A percentile compares a stretch with the other conserved stretches of the same genome.
Evolutionary conservation across 352 stramenopile species (phyloP).

Genomic region (Phytophthora parvispora): DNA sequence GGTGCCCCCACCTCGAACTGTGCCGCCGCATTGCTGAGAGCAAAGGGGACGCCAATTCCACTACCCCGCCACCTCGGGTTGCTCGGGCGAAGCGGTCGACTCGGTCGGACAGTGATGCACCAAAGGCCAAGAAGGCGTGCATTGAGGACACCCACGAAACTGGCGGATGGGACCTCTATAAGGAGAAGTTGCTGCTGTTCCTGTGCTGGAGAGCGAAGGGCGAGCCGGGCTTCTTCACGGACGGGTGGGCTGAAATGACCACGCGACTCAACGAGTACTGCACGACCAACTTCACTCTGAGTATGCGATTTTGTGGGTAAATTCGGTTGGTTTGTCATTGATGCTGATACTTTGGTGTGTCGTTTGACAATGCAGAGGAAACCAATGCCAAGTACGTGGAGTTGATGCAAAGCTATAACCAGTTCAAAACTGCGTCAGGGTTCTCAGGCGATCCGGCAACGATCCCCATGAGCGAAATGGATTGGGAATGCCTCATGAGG

Average conservation of each 20-base stretch:
- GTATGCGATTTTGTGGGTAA: constrained; percentile 9
- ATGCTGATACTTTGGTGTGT: not conserved
- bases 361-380: constrained; percentile 26
- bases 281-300: constrained; percentile 29
- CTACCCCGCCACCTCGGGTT: not conserved
- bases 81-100: constrained; percentile 12
- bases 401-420: constrained; percentile 36
- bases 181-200: constrained; percentile 42
- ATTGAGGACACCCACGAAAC: not conserved
- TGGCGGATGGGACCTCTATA: constrained; percentile 12
- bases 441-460: constrained; percentile 22
- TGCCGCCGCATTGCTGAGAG: constrained; percentile 33
- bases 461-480: constrained; percentile 24
- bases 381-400: constrained; percentile 46
- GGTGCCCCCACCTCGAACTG: constrained; percentile 32
- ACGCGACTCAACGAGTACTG: constrained; percentile 35
- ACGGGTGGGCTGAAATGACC: constrained; percentile 36
- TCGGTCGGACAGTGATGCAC: not conserved
- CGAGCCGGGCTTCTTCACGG: constrained; percentile 19
- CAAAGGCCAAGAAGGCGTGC: constrained; percentile 22
- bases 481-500: constrained; percentile 42
- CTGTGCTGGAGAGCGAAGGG: constrained; percentile 42
- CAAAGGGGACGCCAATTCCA: constrained; percentile 10
- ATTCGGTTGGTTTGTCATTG: not conserved
- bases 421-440: constrained; percentile 40